phyloP scores from a whole-genome alignment of 208 protist species.

The Leishmania tropica region DNA sequence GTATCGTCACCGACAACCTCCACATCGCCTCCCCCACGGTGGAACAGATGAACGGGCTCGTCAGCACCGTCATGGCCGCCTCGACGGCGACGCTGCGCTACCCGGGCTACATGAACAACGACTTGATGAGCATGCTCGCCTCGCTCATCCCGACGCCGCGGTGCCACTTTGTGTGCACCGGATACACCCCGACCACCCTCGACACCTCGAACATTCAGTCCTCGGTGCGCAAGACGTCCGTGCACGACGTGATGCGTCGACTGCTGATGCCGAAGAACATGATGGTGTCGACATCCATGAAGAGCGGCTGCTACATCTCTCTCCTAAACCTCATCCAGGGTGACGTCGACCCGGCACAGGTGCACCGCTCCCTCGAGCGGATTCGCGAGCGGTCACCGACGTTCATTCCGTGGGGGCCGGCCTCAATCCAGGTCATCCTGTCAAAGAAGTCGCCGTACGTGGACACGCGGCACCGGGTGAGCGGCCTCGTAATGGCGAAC shows the following conservation, averaged over 20 bases:
- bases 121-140: constrained; percentile 97
- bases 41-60: constrained; percentile 97
- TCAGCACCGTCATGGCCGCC: constrained; percentile 99
- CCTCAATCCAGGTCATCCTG: constrained; percentile 96
- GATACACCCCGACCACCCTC: constrained; percentile 98
- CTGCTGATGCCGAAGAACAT: constrained; percentile 99
- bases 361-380: constrained; percentile 98
- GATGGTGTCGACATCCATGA: constrained; percentile 94
- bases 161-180: constrained; percentile 99
- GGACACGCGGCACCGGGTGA: constrained; percentile 96
- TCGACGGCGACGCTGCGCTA: constrained; percentile 99
- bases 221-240: constrained; percentile 98
- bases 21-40: constrained; percentile 96
- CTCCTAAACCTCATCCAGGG: constrained; percentile 99
- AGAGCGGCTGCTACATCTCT: constrained; percentile 98
- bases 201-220: constrained; percentile 87
- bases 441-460: constrained; percentile 97
- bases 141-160: constrained; percentile 99
- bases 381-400: constrained; percentile 97
- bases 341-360: constrained; percentile 98
- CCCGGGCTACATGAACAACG: constrained; percentile 99
- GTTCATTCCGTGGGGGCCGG: constrained; percentile 99
- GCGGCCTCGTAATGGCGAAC: constrained; percentile 99
- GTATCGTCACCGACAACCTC: constrained; percentile 97
- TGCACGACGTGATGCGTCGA: constrained; percentile 99